Evolutionary conservation across 1,284 basidiomycete species (phyloP).

Genomic region (Ceratobasidium papillatum): DNA sequence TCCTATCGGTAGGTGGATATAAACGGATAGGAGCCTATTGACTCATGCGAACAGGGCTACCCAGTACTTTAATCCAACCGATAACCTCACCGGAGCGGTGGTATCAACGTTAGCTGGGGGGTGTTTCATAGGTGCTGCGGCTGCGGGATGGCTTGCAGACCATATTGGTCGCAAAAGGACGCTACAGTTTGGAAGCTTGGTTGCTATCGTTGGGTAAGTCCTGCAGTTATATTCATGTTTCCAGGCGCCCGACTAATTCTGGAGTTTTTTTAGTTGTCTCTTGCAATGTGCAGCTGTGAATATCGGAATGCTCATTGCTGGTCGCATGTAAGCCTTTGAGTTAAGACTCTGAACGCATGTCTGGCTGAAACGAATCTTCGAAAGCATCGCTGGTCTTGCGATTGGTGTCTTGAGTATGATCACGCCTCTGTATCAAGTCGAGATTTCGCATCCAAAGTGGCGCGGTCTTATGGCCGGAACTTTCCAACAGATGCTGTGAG

Average conservation of each 20-base stretch:
- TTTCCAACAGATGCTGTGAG: constrained; percentile 65
- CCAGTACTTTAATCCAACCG: constrained; percentile 27
- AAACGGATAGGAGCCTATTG: not conserved
- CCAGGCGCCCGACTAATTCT: not conserved
- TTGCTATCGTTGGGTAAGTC: constrained; percentile 23
- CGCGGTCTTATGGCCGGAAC: constrained; percentile 81
- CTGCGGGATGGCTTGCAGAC: constrained; percentile 24
- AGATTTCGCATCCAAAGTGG: constrained; percentile 82
- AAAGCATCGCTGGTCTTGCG: constrained; percentile 70
- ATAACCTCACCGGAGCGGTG: constrained; percentile 15
- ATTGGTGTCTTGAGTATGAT: constrained; percentile 79
- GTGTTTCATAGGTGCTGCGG: constrained; percentile 30
- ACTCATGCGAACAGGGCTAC: not conserved
- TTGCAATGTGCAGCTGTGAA: constrained; percentile 32
- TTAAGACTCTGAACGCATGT: not conserved
- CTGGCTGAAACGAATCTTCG: not conserved
- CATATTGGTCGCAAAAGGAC: constrained; percentile 33
- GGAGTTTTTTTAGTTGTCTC: not conserved
- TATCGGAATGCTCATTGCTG: constrained; percentile 31
- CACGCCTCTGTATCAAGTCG: constrained; percentile 79
- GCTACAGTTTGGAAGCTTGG: constrained; percentile 17
- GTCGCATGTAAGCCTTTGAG: constrained; percentile 22
- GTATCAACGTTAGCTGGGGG: constrained; percentile 29
- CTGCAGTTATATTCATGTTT: too few species aligned
- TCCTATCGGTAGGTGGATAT: not conserved